These are phyloP conservation scores for Mycena sanguinolenta DNA, from an alignment of 768 basidiomycete genomes.

Conservation along the genomic window DNA sequence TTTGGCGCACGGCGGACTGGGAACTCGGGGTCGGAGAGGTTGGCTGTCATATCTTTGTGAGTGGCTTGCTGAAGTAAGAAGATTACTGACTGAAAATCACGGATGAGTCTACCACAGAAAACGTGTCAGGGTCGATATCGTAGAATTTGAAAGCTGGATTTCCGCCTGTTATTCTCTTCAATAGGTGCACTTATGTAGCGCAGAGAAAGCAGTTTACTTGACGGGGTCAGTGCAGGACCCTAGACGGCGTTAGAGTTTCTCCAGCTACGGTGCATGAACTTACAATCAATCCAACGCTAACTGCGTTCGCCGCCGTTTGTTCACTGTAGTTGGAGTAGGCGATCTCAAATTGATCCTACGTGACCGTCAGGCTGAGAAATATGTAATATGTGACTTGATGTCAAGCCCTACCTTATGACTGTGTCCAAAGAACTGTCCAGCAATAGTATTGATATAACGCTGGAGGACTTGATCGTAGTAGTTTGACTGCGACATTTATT, in stretches of 20 bases:
- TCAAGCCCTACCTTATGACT: conserved; percentile 45
- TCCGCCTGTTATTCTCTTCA: conserved; percentile 40
- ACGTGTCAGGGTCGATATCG: conserved; percentile 58
- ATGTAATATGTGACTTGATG: not conserved
- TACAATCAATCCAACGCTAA: conserved; percentile 48
- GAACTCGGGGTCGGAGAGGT: conserved; percentile 44
- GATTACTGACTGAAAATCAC: conserved; percentile 48
- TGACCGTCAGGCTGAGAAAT: not conserved
- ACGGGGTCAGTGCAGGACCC: conserved; percentile 55
- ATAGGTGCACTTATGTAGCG: not conserved
- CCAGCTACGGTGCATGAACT: not conserved
- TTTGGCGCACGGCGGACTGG: conserved; percentile 33
- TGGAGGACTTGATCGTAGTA: conserved; percentile 58
- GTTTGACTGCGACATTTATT: conserved; percentile 48
- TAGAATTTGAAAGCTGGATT: conserved; percentile 57
- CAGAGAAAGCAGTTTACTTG: conserved; percentile 42
- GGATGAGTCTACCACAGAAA: conserved; percentile 54
- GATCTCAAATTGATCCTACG: conserved; percentile 56
- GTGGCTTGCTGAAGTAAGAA: too few species aligned
- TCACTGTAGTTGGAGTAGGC: conserved; percentile 53
- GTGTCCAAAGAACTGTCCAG: conserved; percentile 59
- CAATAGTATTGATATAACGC: conserved; percentile 55
- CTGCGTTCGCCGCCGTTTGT: conserved; percentile 46
- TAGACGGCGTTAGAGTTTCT: not conserved
- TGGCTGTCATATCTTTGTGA: conserved; percentile 33